These are phyloP conservation scores for Phytophthora capsici DNA, from an alignment of 352 stramenopile genomes.

Conservation along the genomic window DNA sequence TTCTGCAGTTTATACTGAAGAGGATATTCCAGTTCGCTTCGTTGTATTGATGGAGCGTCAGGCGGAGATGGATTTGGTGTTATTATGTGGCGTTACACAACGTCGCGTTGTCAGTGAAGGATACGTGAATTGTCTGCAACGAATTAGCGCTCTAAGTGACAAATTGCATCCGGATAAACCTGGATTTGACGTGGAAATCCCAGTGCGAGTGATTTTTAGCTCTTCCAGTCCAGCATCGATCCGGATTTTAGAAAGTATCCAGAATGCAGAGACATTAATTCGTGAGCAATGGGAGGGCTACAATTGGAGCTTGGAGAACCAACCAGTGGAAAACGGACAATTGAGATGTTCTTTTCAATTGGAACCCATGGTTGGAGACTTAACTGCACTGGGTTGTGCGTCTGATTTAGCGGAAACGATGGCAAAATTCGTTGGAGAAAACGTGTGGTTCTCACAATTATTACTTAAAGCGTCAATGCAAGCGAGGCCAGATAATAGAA, in stretches of 20 bases:
- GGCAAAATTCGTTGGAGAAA: constrained; percentile 22
- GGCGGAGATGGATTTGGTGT: constrained; percentile 10
- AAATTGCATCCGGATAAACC: neutral
- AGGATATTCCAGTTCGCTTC: constrained; percentile 6
- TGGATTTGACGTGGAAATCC: constrained; percentile 23
- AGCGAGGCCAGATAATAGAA: neutral
- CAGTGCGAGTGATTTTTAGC: constrained; percentile 17
- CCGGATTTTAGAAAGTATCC: constrained; percentile 18
- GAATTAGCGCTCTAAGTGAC: constrained; percentile 11
- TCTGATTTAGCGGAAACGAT: constrained; percentile 20
- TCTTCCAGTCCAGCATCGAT: constrained; percentile 6
- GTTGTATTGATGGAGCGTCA: constrained; percentile 14
- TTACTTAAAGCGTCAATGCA: constrained; percentile 2
- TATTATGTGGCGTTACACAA: constrained; percentile 16
- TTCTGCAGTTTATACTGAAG: constrained; percentile 1
- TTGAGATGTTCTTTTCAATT: constrained; percentile 26
- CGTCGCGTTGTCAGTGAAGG: neutral
- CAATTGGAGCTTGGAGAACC: constrained; percentile 27
- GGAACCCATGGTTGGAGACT: constrained; percentile 21
- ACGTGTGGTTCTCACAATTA: constrained; percentile 26
- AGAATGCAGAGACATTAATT: constrained; percentile 22
- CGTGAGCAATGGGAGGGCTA: constrained; percentile 19
- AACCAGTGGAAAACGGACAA: constrained; percentile 15
- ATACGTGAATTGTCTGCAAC: constrained; percentile 12
- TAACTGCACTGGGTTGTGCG: constrained; percentile 9